Evolutionary conservation across 495 filamentous ascomycete species (phyloP).

Genomic region (Astrothelium macrocarpum): DNA sequence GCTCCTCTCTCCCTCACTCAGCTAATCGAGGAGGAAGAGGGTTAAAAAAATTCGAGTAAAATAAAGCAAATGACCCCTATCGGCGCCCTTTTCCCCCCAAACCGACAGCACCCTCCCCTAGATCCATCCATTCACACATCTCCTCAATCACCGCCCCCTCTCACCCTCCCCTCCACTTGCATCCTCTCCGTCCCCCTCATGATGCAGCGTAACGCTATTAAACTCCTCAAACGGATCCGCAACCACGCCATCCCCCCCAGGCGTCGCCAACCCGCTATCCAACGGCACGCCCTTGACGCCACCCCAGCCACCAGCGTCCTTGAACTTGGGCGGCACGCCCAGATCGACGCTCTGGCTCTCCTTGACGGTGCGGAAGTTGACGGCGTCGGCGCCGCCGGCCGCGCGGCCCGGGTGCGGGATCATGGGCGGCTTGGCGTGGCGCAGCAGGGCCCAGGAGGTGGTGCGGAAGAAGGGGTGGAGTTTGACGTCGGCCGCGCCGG

Average conservation of each 20-base stretch:
- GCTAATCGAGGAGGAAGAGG: too few species aligned
- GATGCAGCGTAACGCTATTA: slow-evolving; percentile 94
- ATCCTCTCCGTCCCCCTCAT: slow-evolving; percentile 70
- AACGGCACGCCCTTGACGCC: slow-evolving; percentile 65
- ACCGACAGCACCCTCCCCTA: background rate
- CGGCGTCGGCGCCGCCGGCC: slow-evolving; percentile 63
- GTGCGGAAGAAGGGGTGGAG: slow-evolving; percentile 90
- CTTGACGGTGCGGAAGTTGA: slow-evolving; percentile 97
- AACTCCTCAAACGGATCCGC: slow-evolving; percentile 98
- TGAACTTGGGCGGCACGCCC: slow-evolving; percentile 11
- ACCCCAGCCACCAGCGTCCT: background rate
- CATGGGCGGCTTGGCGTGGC: slow-evolving; percentile 98
- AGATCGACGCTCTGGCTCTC: slow-evolving; percentile 76
- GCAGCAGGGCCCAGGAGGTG: slow-evolving; percentile 92
- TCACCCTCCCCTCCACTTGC: background rate
- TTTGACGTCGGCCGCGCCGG: slow-evolving; percentile 95
- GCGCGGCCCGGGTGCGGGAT: slow-evolving; percentile 76
- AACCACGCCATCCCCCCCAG: slow-evolving; percentile 55
- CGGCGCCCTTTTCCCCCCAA: background rate
- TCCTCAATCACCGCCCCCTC: slow-evolving; percentile 3
- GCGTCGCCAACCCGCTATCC: slow-evolving; percentile 75
- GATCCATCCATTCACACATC: background rate
- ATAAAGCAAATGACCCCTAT: too few species aligned
- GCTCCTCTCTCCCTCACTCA: background rate
- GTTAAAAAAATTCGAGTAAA: too few species aligned